Base-by-base conservation (phyloP, 305 asterid species). In the Plantago rigida region DNA sequence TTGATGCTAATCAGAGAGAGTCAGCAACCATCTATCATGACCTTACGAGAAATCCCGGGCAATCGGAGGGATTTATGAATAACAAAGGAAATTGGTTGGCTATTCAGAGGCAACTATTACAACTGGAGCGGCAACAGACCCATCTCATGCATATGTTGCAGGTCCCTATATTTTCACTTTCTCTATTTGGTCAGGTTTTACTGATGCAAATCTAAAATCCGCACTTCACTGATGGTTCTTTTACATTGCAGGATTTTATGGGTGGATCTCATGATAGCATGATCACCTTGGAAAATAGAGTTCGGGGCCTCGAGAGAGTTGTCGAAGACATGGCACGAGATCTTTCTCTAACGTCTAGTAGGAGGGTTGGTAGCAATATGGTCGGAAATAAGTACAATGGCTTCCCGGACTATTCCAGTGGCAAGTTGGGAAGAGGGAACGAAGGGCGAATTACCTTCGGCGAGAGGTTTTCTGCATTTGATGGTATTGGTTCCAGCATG, bases 251-350 rank as follows among this genome's bases (percentile, higher is more conserved):
- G 95, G 97, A 89, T 64, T 89, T 89, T 75, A 93, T 89, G 97
- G 96, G 99, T 29, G 95, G 99, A 54, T 93, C 97, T 52, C 97
- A 85, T 69, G 90, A 86, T 54, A 85, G 88, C 87, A 89, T 93
- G 99, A 69, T 89, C 71, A 87, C 99, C 59, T 84, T 93, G n/a
- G 99, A 93, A 76, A 84, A 81, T 68, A 84, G 99, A 74, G 97
- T 93, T 9, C 74, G 93, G 53, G 96, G 99, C 54, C 96, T 93
- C 31, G 99, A 93, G 85, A 84, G 99, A 80, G 87, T 93, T 24
- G 95, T 93, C 45, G 99, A 87, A 73, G 96, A 87, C 74, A 89
- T 93, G 99, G 95, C 96, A 53, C 83, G 83, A 47, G 94, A 85
- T 79, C 82, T 93, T 59, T 87, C 96, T 17, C 72, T 89, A 71